Evolutionary conservation across 768 basidiomycete genomes (phyloP).

Genomic region (Trichaptum fuscoviolaceum): DNA sequence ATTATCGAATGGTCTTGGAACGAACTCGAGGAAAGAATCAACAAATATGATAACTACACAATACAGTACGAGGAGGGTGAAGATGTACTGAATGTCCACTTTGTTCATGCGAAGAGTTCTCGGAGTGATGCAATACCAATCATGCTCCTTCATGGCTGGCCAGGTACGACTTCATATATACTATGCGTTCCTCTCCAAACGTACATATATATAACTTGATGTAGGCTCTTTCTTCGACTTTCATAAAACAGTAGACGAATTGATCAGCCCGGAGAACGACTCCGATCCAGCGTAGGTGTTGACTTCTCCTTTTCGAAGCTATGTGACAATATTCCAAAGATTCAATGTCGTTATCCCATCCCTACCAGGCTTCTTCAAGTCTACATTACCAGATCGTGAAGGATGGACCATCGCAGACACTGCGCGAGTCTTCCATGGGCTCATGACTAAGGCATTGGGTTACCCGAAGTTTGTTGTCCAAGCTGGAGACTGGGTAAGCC

Average conservation of each 20-base stretch:
- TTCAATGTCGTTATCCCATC: slow-evolving; percentile 17
- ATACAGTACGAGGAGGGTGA: slow-evolving; percentile 5
- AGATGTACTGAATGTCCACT: slow-evolving; percentile 12
- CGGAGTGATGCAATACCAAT: slow-evolving; percentile 11
- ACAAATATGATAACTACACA: slow-evolving; percentile 12
- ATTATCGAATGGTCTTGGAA: slow-evolving; percentile 11
- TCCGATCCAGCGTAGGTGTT: slow-evolving; percentile 12
- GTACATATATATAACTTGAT: background rate
- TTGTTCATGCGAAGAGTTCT: slow-evolving; percentile 11
- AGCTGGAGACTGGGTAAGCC: slow-evolving; percentile 16
- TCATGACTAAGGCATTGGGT: slow-evolving; percentile 15
- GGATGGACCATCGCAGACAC: slow-evolving; percentile 14
- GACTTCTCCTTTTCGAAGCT: background rate
- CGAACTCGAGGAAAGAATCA: slow-evolving; percentile 8
- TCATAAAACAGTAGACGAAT: slow-evolving; percentile 14
- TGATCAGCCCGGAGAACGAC: slow-evolving; percentile 9
- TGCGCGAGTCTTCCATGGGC: slow-evolving; percentile 12
- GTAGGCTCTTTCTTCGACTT: slow-evolving; percentile 17
- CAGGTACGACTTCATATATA: slow-evolving; percentile 7
- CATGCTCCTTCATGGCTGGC: slow-evolving; percentile 15
- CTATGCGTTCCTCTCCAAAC: background rate
- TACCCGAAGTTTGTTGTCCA: slow-evolving; percentile 14
- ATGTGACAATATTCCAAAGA: slow-evolving; percentile 2
- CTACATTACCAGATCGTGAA: slow-evolving; percentile 10
- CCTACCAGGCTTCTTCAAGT: slow-evolving; percentile 16